phyloP scores from a whole-genome alignment of 2,329 filamentous ascomycete genomes.

The Pseudogymnoascus sp. region DNA sequence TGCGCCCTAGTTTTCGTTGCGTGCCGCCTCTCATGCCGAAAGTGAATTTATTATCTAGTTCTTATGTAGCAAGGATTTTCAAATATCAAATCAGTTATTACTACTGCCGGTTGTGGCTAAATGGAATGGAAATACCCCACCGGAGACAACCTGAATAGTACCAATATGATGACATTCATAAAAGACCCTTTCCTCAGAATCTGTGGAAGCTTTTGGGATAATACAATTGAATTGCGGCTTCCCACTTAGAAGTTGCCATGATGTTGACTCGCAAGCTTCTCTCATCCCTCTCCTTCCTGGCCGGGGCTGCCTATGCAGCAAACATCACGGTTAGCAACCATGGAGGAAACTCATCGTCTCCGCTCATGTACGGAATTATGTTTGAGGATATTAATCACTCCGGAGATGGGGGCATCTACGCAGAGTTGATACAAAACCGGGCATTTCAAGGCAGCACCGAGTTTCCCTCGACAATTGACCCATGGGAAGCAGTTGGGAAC shows the following conservation, averaged over 20 bases:
- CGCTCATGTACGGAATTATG: conserved; percentile 24
- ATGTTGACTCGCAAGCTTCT: neutral
- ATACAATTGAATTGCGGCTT: neutral
- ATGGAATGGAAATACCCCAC: neutral
- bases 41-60: neutral
- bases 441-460: conserved; percentile 48
- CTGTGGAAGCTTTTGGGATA: neutral
- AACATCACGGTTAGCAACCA: conserved; percentile 20
- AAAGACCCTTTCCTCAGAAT: neutral
- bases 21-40: neutral
- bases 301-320: conserved; percentile 15
- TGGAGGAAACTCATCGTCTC: conserved; percentile 23
- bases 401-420: conserved; percentile 39
- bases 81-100: neutral
- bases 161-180: neutral
- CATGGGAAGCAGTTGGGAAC: conserved; percentile 20
- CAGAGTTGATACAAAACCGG: conserved; percentile 60
- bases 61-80: neutral
- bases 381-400: conserved; percentile 27
- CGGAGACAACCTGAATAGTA: neutral
- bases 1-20: neutral
- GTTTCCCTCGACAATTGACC: conserved; percentile 40
- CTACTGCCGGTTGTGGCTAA: neutral
- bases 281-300: neutral
- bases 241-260: neutral